Evolutionary conservation across 192 early-diverging fungal genomes (phyloP).

Genomic region (Backusella tuberculispora): DNA sequence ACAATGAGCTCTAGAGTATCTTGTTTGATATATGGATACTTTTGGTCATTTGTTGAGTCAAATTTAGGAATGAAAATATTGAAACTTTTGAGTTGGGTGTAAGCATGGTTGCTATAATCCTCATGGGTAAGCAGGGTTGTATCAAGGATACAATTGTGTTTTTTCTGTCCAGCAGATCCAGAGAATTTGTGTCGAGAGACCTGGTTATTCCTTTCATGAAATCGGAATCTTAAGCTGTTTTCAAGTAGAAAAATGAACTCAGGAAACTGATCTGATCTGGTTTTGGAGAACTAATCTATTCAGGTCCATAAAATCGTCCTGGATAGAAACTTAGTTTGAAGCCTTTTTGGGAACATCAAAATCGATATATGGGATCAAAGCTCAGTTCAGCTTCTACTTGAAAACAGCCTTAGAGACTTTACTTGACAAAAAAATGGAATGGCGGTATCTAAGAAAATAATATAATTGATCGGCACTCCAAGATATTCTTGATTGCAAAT

Average conservation of each 20-base stretch:
- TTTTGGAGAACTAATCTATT: conserved; percentile 18
- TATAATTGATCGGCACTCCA: conserved; percentile 17
- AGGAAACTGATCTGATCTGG: conserved; percentile 5
- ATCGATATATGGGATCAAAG: conserved; percentile 17
- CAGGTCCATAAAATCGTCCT: conserved; percentile 17
- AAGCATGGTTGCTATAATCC: conserved; percentile 22
- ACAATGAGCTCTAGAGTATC: conserved; percentile 4
- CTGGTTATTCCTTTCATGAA: conserved; percentile 19
- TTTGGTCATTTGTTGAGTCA: conserved; percentile 17
- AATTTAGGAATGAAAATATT: conserved; percentile 17
- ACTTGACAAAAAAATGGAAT: conserved; percentile 15
- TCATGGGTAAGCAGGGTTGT: conserved; percentile 22
- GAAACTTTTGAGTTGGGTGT: conserved; percentile 17
- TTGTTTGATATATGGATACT: conserved; percentile 16
- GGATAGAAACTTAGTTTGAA: conserved; percentile 20
- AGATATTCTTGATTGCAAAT: conserved; percentile 20
- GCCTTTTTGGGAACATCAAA: conserved; percentile 20
- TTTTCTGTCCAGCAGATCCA: conserved; percentile 9
- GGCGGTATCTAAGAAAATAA: conserved; percentile 14
- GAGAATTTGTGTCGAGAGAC: conserved; percentile 12
- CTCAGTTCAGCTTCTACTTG: conserved; percentile 21
- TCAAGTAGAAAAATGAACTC: conserved; percentile 18
- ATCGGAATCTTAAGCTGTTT: conserved; percentile 21
- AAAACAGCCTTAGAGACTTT: conserved; percentile 19
- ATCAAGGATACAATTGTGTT: conserved; percentile 19